Evolutionary conservation across 1,139 yeast genomes (phyloP).

Genomic region (Yamadazyma pseudoaaseri): DNA sequence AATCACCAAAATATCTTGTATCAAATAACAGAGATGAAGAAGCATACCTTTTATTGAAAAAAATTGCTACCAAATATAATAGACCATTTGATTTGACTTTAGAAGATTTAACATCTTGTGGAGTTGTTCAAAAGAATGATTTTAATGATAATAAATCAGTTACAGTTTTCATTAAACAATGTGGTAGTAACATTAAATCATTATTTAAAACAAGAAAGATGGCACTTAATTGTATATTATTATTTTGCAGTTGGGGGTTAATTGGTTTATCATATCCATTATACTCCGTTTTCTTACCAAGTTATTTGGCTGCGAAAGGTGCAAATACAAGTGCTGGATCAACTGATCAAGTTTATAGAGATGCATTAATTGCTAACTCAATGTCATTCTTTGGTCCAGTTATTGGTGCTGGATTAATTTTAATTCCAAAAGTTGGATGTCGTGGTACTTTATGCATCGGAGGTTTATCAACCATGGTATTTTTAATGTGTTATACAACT

Average conservation of each 20-base stretch:
- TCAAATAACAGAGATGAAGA: conserved; percentile 34
- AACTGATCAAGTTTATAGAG: conserved; percentile 44
- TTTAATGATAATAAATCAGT: conserved; percentile 18
- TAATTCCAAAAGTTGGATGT: conserved; percentile 50
- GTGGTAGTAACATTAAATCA: conserved; percentile 23
- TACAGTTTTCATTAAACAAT: conserved; percentile 14
- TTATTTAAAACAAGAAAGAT: conserved; percentile 41
- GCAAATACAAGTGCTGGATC: conserved; percentile 36
- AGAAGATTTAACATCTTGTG: conserved; percentile 26
- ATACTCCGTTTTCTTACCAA: conserved; percentile 50
- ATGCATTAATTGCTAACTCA: conserved; percentile 49
- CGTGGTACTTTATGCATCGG: conserved; percentile 56
- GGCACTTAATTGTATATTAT: conserved; percentile 37
- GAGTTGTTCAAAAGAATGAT: conserved; percentile 20
- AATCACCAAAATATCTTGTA: conserved; percentile 36
- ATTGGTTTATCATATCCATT: conserved; percentile 56
- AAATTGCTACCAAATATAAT: conserved; percentile 27
- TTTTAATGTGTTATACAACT: conserved; percentile 56
- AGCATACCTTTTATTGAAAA: conserved; percentile 25
- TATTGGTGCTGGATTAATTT: conserved; percentile 47
- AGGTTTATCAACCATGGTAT: conserved; percentile 50
- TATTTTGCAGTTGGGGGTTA: conserved; percentile 46
- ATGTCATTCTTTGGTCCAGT: conserved; percentile 58
- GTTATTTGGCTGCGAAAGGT: conserved; percentile 46
- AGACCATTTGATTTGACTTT: conserved; percentile 28